phyloP scores from a whole-genome alignment of 2,329 filamentous ascomycete species.

The Colletotrichum eleusines region DNA sequence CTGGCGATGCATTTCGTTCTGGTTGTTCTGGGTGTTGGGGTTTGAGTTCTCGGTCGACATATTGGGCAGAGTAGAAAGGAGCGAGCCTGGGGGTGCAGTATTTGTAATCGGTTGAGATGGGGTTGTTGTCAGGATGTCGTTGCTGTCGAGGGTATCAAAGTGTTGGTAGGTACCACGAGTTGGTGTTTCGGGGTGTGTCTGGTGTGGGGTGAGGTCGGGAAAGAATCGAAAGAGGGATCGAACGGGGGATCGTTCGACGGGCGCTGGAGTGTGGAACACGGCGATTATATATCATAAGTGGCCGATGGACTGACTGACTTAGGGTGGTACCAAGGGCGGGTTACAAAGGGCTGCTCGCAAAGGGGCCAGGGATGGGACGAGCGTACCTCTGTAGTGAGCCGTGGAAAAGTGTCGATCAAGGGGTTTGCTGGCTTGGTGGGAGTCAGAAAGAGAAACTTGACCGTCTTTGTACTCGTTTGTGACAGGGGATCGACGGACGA shows the following conservation, averaged over 20 bases:
- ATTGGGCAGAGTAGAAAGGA: slow-evolving; percentile 17
- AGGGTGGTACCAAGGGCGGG: slow-evolving; percentile 37
- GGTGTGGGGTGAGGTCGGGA: slow-evolving; percentile 37
- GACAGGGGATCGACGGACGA: slow-evolving; percentile 29
- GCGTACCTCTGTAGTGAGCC: slow-evolving; percentile 31
- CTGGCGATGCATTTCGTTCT: slow-evolving; percentile 48
- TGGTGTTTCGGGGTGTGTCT: slow-evolving; percentile 31
- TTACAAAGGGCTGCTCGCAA: slow-evolving; percentile 36
- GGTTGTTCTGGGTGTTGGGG: slow-evolving; percentile 36
- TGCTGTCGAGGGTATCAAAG: slow-evolving; percentile 3
- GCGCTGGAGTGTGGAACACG: slow-evolving; percentile 27
- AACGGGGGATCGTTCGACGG: slow-evolving; percentile 40
- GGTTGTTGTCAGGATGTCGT: slow-evolving; percentile 4
- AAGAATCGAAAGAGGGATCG: slow-evolving; percentile 41
- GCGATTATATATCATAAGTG: slow-evolving; percentile 38
- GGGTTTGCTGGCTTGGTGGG: slow-evolving; percentile 38
- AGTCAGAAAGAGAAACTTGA: slow-evolving; percentile 30
- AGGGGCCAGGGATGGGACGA: slow-evolving; percentile 38
- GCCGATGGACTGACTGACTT: slow-evolving; percentile 42
- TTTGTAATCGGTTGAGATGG: slow-evolving; percentile 18
- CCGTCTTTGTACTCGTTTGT: slow-evolving; percentile 37
- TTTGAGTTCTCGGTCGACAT: slow-evolving; percentile 41
- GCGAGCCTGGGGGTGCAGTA: slow-evolving; percentile 12
- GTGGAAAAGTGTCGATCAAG: slow-evolving; percentile 41
- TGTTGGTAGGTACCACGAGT: slow-evolving; percentile 6